Conservation (phyloP, 305 asterid species). For the Withania somnifera region DNA sequence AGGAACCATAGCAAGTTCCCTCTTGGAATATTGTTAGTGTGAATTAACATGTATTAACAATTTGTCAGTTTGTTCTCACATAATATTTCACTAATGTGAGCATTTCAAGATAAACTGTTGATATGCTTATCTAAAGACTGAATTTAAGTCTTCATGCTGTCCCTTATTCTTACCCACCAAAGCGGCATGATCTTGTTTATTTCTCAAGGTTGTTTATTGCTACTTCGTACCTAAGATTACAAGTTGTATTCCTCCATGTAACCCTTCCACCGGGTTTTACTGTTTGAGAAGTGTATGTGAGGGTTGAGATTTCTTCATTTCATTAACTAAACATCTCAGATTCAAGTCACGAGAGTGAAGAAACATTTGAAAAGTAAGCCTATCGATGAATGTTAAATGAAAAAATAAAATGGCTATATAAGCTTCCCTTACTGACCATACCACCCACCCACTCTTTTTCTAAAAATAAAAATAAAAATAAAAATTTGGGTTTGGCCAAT, state of each 20-base stretch:
- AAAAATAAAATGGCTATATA: neutral
- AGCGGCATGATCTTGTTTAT: neutral
- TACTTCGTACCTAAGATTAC: neutral
- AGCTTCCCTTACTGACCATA: neutral
- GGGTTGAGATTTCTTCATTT: neutral
- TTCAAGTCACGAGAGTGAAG: neutral
- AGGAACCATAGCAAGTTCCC: neutral
- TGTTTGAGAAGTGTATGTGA: neutral
- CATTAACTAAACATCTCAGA: neutral
- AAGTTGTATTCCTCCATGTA: neutral
- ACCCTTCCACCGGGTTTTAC: neutral
- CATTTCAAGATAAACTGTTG: neutral
- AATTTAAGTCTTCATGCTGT: neutral
- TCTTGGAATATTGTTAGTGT: neutral
- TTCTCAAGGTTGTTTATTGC: neutral
- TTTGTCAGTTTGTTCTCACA: neutral
- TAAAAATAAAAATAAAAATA: no score
- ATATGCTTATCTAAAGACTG: neutral
- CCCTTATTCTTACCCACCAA: neutral
- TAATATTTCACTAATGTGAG: neutral
- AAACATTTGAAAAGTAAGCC: neutral
- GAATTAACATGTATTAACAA: neutral
- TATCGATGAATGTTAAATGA: neutral
- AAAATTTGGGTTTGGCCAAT: neutral
- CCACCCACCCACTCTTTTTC: no score